Evolutionary conservation across 2,329 filamentous ascomycete species (phyloP).

Genomic region (Diaporthe ampelina): DNA sequence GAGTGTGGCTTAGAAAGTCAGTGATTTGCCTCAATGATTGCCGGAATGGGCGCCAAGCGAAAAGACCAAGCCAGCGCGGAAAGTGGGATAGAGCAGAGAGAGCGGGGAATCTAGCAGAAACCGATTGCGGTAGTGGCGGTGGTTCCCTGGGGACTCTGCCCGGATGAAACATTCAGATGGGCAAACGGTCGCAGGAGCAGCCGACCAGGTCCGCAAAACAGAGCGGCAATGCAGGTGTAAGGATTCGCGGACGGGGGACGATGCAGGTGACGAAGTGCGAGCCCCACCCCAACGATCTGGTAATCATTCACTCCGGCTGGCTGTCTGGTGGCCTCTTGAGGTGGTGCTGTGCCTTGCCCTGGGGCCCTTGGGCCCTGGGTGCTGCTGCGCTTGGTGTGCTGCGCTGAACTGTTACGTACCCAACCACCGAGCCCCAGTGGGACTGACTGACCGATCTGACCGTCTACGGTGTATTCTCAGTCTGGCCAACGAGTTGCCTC

Average conservation of each 20-base stretch:
- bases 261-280: neutral
- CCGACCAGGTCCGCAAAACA: constrained; percentile 25
- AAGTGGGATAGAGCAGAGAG: constrained; percentile 30
- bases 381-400: neutral
- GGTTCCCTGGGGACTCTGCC: constrained; percentile 14
- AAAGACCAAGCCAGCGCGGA: constrained; percentile 23
- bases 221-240: constrained; percentile 30
- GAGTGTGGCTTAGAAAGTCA: constrained; percentile 35
- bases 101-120: constrained; percentile 20
- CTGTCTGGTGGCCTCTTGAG: constrained; percentile 1
- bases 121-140: constrained; percentile 17
- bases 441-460: neutral
- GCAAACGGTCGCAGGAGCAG: constrained; percentile 17
- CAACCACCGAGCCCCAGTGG: constrained; percentile 14
- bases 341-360: neutral
- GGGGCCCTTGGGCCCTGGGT: no score
- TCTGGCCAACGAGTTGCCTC: constrained; percentile 12
- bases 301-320: neutral
- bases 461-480: neutral
- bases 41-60: constrained; percentile 36
- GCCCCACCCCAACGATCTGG: constrained; percentile 5
- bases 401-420: constrained; percentile 10
- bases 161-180: constrained; percentile 35
- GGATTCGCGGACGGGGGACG: constrained; percentile 15
- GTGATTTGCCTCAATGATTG: constrained; percentile 34